phyloP scores from a whole-genome alignment of 2,329 filamentous ascomycete species.

The Botrytis hyacinthi region DNA sequence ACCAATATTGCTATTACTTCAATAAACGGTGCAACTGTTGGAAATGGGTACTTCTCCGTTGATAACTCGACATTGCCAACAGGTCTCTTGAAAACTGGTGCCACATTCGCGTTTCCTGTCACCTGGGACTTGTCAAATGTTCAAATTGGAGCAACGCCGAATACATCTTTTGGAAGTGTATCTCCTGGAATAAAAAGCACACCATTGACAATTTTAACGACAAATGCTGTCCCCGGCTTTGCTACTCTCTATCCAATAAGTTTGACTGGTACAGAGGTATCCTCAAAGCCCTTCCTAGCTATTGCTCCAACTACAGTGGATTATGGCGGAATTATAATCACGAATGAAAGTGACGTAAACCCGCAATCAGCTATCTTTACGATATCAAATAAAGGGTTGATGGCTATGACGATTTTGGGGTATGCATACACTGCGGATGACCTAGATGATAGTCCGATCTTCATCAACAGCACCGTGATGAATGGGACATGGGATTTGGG shows the following conservation, averaged over 20 bases:
- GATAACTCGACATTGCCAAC: conserved; percentile 39
- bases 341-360: conserved; percentile 21
- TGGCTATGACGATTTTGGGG: conserved; percentile 37
- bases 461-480: conserved; percentile 31
- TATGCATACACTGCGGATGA: conserved; percentile 37
- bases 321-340: conserved; percentile 14
- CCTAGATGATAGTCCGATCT: conserved; percentile 28
- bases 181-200: conserved; percentile 40
- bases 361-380: conserved; percentile 35
- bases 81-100: conserved; percentile 36
- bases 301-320: conserved; percentile 37
- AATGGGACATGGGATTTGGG: conserved; percentile 33
- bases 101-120: conserved; percentile 40
- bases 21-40: conserved; percentile 37
- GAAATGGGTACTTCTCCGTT: conserved; percentile 37
- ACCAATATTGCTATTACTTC: conserved; percentile 40
- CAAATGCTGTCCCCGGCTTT: conserved; percentile 39
- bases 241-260: conserved; percentile 39
- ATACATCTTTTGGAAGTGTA: conserved; percentile 26
- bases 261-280: conserved; percentile 41
- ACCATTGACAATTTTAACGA: conserved; percentile 40
- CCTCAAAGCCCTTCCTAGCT: conserved; percentile 36
- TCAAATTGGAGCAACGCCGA: conserved; percentile 21
- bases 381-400: conserved; percentile 39
- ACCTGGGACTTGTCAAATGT: conserved; percentile 37